Conservation (phyloP, 768 basidiomycete genomes). For the Leccinum imitatum region DNA sequence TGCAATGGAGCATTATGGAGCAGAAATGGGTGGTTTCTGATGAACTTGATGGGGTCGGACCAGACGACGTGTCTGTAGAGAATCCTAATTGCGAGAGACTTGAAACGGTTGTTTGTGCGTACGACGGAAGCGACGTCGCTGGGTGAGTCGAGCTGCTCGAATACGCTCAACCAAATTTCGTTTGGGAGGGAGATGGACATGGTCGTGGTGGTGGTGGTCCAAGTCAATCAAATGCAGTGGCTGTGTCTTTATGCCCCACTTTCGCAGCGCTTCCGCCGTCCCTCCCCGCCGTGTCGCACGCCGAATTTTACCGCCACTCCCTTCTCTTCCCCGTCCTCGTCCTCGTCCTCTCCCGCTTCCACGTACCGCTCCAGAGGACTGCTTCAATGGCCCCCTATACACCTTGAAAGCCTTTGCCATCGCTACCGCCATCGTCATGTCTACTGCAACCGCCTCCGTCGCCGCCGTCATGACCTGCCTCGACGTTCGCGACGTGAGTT, state of each 20-base stretch:
- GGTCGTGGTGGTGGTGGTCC: constrained; percentile 2
- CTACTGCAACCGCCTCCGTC: constrained; percentile 44
- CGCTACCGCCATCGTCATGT: constrained; percentile 58
- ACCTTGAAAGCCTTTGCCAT: constrained; percentile 64
- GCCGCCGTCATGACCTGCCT: constrained; percentile 51
- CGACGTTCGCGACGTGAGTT: constrained; percentile 52
- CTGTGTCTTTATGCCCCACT: neutral
- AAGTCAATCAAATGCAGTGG: neutral
- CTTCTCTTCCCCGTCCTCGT: neutral
- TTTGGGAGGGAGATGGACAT: constrained; percentile 29
- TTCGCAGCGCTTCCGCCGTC: neutral
- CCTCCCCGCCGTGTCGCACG: neutral
- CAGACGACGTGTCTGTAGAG: constrained; percentile 38
- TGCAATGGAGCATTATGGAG: constrained; percentile 6
- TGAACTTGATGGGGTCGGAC: constrained; percentile 30
- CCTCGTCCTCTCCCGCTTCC: neutral
- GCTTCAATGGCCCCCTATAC: constrained; percentile 52
- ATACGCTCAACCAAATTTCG: constrained; percentile 41
- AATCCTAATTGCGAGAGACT: constrained; percentile 27
- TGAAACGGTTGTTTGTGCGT: constrained; percentile 32
- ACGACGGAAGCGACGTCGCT: constrained; percentile 35
- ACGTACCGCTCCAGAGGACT: constrained; percentile 21
- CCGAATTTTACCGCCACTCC: neutral
- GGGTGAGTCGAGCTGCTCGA: constrained; percentile 33
- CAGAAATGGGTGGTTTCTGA: constrained; percentile 22